These are phyloP conservation scores for Citrullus colocynthis DNA, from an alignment of 306 rosid genomes.

Conservation along the genomic window DNA sequence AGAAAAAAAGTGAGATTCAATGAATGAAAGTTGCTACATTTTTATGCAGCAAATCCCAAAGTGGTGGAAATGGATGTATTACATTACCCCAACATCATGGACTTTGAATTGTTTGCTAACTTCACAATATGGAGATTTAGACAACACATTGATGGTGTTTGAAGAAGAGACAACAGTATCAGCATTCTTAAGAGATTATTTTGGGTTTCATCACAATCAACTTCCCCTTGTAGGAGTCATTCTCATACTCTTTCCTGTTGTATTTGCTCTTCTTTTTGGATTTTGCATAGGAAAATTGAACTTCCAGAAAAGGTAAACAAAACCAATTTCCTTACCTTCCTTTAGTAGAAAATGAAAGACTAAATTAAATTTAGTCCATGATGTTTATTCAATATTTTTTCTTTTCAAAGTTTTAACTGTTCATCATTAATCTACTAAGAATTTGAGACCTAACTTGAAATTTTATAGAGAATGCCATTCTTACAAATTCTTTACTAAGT, in stretches of 20 bases:
- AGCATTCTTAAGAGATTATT: slow-evolving; percentile 27
- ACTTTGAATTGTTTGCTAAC: slow-evolving; percentile 23
- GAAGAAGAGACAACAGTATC: slow-evolving; percentile 19
- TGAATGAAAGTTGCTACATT: not conserved
- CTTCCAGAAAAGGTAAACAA: slow-evolving; percentile 18
- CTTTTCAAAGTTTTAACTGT: not conserved
- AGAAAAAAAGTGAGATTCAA: not conserved
- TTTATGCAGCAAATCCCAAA: slow-evolving; percentile 34
- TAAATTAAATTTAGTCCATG: too few relatives aligned
- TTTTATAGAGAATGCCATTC: too few relatives aligned
- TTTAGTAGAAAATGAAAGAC: not conserved
- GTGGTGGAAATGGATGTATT: slow-evolving; percentile 44
- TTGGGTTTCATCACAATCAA: slow-evolving; percentile 25
- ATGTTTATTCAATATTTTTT: not conserved
- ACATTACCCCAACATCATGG: slow-evolving; percentile 37
- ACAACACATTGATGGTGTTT: slow-evolving; percentile 13
- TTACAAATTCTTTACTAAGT: too few relatives aligned
- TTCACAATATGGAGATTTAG: slow-evolving; percentile 44
- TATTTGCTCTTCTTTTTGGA: slow-evolving; percentile 24
- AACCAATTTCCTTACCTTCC: not conserved
- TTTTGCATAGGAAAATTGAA: slow-evolving; percentile 18
- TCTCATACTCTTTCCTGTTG: slow-evolving; percentile 22
- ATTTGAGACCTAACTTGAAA: too few relatives aligned
- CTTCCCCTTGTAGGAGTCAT: slow-evolving; percentile 20
- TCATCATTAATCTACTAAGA: too few relatives aligned